A percentile compares a stretch with the other conserved stretches of the same genome.
phyloP scores from a whole-genome alignment of 192 early-diverging fungal genomes.

The Chytriomyces hyalinus region DNA sequence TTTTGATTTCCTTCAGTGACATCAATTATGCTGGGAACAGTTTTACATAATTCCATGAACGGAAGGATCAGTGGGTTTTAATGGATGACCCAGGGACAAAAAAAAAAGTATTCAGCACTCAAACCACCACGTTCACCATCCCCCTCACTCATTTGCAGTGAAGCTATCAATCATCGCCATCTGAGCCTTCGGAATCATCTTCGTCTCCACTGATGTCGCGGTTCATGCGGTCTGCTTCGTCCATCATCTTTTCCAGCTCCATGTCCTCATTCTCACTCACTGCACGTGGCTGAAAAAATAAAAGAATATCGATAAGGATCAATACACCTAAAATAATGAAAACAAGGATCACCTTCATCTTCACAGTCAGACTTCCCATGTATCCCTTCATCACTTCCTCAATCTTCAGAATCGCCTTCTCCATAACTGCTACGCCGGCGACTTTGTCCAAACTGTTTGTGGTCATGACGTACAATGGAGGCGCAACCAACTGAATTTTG shows the following conservation, averaged over 20 bases:
- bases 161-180: slow-evolving; percentile 29
- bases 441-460: slow-evolving; percentile 84
- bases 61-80: too few relatives aligned
- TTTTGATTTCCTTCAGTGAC: too few relatives aligned
- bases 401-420: slow-evolving; percentile 79
- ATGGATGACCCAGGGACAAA: background rate
- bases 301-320: background rate
- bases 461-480: slow-evolving; percentile 92
- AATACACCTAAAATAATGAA: slow-evolving; percentile 3
- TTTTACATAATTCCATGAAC: too few relatives aligned
- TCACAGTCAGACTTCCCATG: slow-evolving; percentile 76
- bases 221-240: slow-evolving; percentile 88
- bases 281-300: slow-evolving; percentile 69
- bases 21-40: too few relatives aligned
- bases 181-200: slow-evolving; percentile 68
- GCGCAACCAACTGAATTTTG: slow-evolving; percentile 88
- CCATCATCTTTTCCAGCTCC: slow-evolving; percentile 91
- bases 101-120: background rate
- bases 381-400: slow-evolving; percentile 78
- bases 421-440: slow-evolving; percentile 83
- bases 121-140: background rate
- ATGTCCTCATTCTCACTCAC: slow-evolving; percentile 91
- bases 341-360: slow-evolving; percentile 71
- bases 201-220: slow-evolving; percentile 92
- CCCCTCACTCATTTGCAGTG: background rate